phyloP scores from a whole-genome alignment of 768 basidiomycete species.

The Pisolithus tinctorius region DNA sequence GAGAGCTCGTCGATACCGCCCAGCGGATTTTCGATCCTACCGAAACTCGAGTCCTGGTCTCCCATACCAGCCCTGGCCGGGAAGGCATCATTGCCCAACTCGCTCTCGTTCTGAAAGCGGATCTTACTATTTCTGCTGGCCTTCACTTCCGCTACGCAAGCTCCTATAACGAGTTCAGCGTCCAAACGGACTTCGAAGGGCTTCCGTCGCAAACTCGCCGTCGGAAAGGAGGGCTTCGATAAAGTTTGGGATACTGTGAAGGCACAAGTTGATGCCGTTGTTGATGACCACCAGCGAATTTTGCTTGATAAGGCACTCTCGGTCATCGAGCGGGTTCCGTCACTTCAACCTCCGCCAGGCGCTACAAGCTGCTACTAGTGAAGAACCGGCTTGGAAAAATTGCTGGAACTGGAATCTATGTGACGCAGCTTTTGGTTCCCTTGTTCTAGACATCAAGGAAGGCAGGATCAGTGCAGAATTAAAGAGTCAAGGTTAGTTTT shows the following conservation, averaged over 20 bases:
- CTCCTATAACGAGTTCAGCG: conserved; percentile 95
- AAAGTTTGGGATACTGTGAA: conserved; percentile 96
- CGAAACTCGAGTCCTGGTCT: conserved; percentile 90
- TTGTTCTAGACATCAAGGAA: conserved; percentile 86
- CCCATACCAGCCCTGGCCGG: conserved; percentile 87
- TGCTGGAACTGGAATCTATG: conserved; percentile 99
- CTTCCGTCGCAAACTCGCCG: conserved; percentile 71
- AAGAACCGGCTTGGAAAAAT: conserved; percentile 97
- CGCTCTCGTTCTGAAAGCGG: conserved; percentile 85
- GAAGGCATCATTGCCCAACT: conserved; percentile 92
- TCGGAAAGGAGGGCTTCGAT: conserved; percentile 77
- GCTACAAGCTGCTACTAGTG: conserved; percentile 48
- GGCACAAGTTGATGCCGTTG: conserved; percentile 81
- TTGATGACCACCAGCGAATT: conserved; percentile 85
- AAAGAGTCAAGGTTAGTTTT: conserved; percentile 77
- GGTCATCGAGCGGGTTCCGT: conserved; percentile 77
- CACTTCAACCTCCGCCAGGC: conserved; percentile 32
- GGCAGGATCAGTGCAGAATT: conserved; percentile 89
- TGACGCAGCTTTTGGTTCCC: conserved; percentile 87
- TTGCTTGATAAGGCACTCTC: conserved; percentile 84
- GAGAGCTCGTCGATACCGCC: conserved; percentile 96
- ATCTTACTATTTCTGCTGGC: conserved; percentile 89
- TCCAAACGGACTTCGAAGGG: conserved; percentile 85
- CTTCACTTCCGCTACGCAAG: conserved; percentile 97
- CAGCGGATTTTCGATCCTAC: conserved; percentile 88